Evolutionary conservation across 148 eudicot species (phyloP), one percentile per base, ranked within the genome.

Genomic region (Salicornia ramosissima): DNA sequence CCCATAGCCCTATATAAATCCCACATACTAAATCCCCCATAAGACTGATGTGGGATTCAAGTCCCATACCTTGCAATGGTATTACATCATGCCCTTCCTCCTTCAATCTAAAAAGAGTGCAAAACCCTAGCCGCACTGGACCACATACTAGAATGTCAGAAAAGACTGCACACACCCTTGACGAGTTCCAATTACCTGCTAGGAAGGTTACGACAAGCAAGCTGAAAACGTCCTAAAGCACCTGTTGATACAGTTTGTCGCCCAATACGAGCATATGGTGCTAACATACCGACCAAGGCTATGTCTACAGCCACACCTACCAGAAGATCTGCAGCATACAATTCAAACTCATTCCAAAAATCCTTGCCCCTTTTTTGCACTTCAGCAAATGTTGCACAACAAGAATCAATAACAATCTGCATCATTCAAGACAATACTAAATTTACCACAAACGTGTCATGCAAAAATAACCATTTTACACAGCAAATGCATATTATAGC

Each of bases 311-410:
- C 91, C 62, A 74, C 51, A 62, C 91, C 88, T 68, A 87, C 91
- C 67, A 87, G 78, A 25, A 86, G 73, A 76, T 86, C 90, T 33
- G 88, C 90, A 61, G 79, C 56, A 57, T 84, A 86, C 50, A 86
- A 56, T 69, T 87, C 91, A 83, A 87, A 84, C 74, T 87, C 91
- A 24, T 83, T 81, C 91, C 91, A 87, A 71, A 87, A 87, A 67
- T 84, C 88, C 62, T 87, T 81, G 19, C 91, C 91, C 66, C 91
- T 79, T 72, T 87, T 84, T 63, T 87, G 88, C 68, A 75, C 76
- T 70, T 87, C 91, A 57, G 91, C 91, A 75, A 87, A 79, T 6
- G 91, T 87, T 43, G 88, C 91, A 79, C 91, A 87, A 67, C 86
- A 75, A 56, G 86, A 82, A 84, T 87, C 91, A 71, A 87, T 84